Base-by-base conservation (phyloP, 441 rosid species). In the Croton laevigatus region DNA sequence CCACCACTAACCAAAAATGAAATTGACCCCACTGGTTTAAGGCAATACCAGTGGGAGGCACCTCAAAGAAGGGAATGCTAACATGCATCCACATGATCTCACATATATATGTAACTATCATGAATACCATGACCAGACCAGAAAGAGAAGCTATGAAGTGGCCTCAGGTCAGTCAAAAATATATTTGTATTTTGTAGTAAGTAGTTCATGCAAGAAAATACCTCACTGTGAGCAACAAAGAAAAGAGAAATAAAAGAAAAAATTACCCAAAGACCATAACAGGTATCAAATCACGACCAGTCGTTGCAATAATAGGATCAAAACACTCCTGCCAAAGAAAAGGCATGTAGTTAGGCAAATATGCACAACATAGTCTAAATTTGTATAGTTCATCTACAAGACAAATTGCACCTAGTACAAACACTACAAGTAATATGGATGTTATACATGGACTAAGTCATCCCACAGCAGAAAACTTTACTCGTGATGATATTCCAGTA, bases 181-280 rank as follows among this genome's bases (percentile, higher is more conserved):
- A 52, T 23, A 16, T 27, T 57, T 22, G 27, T 11, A 46, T 27
- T 27, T 27, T 27, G 59, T 23, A 66, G 36, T 19, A 45, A 55
- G 59, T 40, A 55, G 55, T 53, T 51, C 23, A 38, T 12, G 9
- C 34, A 37, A 53, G 48, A 60, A 44, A 67, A 45, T n/a, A 17
- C 16, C 14, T 27, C 51, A 49, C 5, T 49, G 45, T 34, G 36
- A 59, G 11, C 23, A 16, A 8, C 27, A 40, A 62, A 37, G 16
- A 16, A 34, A 14, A 40, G 1, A 40, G 58, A 60, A 48, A 46
- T 44, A 27, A 46, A 66, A 37, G 27, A 6, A 52, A n/a, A 32
- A 69, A 85, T 77, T 85, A 96, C 99, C 99, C 98, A 68, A 87
- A 86, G 75, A 96, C 97, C 99, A 93, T 96, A 62, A 84, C 82